Evolutionary conservation across 2,329 filamentous ascomycete species (phyloP), one percentile per base, ranked within the genome.

Genomic region (Sphaerulina musiva): DNA sequence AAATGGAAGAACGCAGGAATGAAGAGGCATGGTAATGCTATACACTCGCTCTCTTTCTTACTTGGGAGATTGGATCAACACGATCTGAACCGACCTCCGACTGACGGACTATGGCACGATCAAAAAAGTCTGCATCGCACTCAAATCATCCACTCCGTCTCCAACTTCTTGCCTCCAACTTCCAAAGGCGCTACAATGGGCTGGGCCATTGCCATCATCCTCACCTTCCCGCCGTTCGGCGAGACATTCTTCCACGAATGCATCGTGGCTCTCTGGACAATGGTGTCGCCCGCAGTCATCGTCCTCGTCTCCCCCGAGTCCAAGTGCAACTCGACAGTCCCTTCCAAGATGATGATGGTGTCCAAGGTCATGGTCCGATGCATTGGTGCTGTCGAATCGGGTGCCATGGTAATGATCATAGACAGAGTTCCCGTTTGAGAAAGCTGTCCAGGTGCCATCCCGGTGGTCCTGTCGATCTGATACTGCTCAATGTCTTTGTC

Each of bases 201-300:
- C 47, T 55, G 31, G 7, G 55, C 48, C 41, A 59, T 41, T 6
- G 46, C 51, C 9, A 59, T 10, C 31, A 56, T 48, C 40, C 51
- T 59, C 31, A 53, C 46, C 46, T 32, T 51, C 3, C 55, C 57
- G 17, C 48, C 45, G 11, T 57, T 38, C 1, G 52, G 50, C 38
- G 60, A 59, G 6, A 59, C 38, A 43, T 64, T 64, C 32, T 40
- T 48, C 60, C 62, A 64, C 36, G 48, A 45, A 52, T 64, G 62
- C 59, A 62, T 62, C 31, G 59, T 61, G 1, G 41, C 59, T 10
- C 60, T 47, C 51, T 59, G 56, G 40, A 59, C 47, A 10, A 56
- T 48, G 11, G 51, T 34, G 46, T 63, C 59, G 2, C 60, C 59
- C 9, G 46, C 48, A 32, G 48, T 55, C 10, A 63, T 11, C 3